Evolutionary conservation across 805 yeast species (phyloP), one percentile per base, ranked within the genome.

Genomic region (Starmera dryadoides): DNA sequence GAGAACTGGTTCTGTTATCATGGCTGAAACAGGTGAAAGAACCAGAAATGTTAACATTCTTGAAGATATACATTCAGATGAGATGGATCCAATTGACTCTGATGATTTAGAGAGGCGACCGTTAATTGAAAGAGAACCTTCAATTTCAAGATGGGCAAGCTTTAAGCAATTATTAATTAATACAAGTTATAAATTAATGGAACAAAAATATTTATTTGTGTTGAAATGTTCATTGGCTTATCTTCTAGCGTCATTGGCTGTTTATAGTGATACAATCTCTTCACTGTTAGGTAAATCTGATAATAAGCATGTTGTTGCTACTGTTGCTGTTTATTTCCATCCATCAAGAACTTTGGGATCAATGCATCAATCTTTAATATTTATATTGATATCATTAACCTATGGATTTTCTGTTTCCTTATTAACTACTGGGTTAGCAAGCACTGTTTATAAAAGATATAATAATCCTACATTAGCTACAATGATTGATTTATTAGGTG

Each of bases 261-360:
- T 86, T 15, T 84, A 81, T 56, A 69, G 69, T 48, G 52, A 68
- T 1, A 62, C 72, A 1, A 61, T 79, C 34, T 68, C 79, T 10
- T 49, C 58, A 15, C 43, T 77, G 2, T 54, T 84, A 33, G 94
- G 94, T 0, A 55, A 61, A 28, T 69, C 84, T 20, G 89, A 83
- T 58, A 77, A 83, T 10, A 86, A 86, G 55, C 95, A 86, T 63
- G 72, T 84, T 46, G 79, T 82, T 3, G 87, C 94, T 30, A 86
- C 95, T 0, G 81, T 81, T 9, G 82, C 86, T 1, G 93, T 86
- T 2, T 86, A 86, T 58, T 86, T 86, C 64, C 93, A 86, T 53
- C 87, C 95, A 0, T 73, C 89, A 2, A 59, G 95, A 36, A 72
- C 93, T 0, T 73, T 75, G 41, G 95, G 95, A 0, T 75, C 86